Percentiles rank a stretch among this genome's conserved stretches.
These are phyloP conservation scores for Cnidoscolus chayamansa DNA, from an alignment of 441 rosid genomes.

Conservation along the genomic window DNA sequence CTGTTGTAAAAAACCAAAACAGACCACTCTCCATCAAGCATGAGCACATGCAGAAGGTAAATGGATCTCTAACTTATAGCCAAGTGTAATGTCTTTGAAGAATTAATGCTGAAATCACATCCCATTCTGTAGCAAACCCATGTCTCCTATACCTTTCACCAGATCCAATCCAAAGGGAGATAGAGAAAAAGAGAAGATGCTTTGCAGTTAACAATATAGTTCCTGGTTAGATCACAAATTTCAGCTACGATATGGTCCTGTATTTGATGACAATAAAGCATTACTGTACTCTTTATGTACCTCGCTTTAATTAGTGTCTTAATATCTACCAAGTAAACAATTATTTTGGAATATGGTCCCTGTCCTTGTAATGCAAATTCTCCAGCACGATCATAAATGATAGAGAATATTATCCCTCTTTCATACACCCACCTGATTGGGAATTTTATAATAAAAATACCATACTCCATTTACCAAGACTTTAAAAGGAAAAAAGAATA, in stretches of 20 bases:
- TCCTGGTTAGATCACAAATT: constrained; percentile 18
- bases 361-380: constrained; percentile 27
- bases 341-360: constrained; percentile 29
- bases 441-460: constrained; percentile 26
- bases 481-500: constrained; percentile 6
- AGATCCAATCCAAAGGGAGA: background rate
- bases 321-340: constrained; percentile 1
- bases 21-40: too few species aligned
- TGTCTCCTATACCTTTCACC: background rate
- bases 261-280: constrained; percentile 14
- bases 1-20: too few species aligned
- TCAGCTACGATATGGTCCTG: constrained; percentile 5
- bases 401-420: constrained; percentile 22
- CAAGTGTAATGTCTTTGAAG: background rate
- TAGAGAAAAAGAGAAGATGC: background rate
- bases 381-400: constrained; percentile 20
- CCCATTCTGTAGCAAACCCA: background rate
- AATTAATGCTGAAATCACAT: background rate
- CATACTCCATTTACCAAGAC: constrained; percentile 14
- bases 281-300: constrained; percentile 23
- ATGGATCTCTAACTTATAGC: background rate
- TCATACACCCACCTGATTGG: constrained; percentile 14
- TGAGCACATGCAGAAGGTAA: too few species aligned
- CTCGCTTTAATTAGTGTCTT: constrained; percentile 1
- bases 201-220: constrained; percentile 6